Conservation (phyloP, 2,329 filamentous ascomycete species). For the Claviceps sp. region DNA sequence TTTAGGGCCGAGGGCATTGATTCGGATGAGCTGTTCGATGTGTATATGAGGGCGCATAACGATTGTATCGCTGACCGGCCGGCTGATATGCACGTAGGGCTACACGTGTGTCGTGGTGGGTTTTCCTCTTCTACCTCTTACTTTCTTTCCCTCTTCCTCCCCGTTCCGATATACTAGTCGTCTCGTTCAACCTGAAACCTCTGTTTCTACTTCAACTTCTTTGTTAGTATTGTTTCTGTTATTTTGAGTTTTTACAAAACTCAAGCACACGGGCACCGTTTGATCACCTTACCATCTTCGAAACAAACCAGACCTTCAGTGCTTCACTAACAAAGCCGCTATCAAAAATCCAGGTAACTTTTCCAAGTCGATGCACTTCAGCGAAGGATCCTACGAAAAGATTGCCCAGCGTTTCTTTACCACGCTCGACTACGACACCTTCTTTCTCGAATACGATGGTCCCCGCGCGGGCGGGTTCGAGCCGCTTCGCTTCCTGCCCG, state of each 20-base stretch:
- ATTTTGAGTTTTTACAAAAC: too few relatives aligned
- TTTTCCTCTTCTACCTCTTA: conserved; percentile 15
- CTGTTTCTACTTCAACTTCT: too few relatives aligned
- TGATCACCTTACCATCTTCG: too few relatives aligned
- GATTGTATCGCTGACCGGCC: conserved; percentile 50
- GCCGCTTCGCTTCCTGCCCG: conserved; percentile 44
- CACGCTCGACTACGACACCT: conserved; percentile 45
- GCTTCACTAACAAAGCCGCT: neutral
- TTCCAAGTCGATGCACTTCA: conserved; percentile 48
- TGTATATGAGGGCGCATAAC: conserved; percentile 63
- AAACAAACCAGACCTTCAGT: neutral
- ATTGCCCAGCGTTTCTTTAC: conserved; percentile 49
- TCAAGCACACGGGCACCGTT: too few relatives aligned
- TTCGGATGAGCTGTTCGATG: conserved; percentile 51
- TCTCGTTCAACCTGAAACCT: too few relatives aligned
- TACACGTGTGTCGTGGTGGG: conserved; percentile 42
- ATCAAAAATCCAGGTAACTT: conserved; percentile 34
- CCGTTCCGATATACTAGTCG: too few relatives aligned
- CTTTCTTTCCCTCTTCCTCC: conserved; percentile 15
- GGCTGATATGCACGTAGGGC: conserved; percentile 53
- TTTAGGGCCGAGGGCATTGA: conserved; percentile 43
- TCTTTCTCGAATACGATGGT: conserved; percentile 49
- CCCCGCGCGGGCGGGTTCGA: conserved; percentile 47
- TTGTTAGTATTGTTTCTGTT: too few relatives aligned
- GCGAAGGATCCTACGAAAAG: conserved; percentile 49